A percentile compares a stretch with the other conserved stretches of the same genome.
phyloP scores from a whole-genome alignment of 1,139 yeast species.

The Yamadazyma mexicana region DNA sequence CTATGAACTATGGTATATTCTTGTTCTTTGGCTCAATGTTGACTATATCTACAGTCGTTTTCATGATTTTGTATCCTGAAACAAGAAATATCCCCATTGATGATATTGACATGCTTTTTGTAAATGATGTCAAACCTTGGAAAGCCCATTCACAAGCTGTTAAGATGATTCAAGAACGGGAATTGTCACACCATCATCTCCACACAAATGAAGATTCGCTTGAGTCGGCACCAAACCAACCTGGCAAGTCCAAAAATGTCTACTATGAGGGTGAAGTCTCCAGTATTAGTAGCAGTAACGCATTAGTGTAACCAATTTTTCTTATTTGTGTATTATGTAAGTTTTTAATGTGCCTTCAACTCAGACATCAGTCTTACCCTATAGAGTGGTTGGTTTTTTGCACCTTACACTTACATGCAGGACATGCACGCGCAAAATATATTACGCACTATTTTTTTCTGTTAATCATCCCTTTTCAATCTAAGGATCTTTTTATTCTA shows the following conservation, averaged over 20 bases:
- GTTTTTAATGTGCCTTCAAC: no score
- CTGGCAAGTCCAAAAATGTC: no score
- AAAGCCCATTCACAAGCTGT: slow-evolving; percentile 16
- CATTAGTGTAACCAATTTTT: no score
- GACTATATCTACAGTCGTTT: slow-evolving; percentile 31
- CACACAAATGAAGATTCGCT: no score
- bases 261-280: no score
- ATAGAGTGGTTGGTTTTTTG: no score
- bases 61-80: slow-evolving; percentile 44
- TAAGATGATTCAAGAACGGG: neutral
- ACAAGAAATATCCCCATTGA: slow-evolving; percentile 46
- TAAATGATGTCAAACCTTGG: slow-evolving; percentile 16
- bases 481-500: neutral
- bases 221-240: no score
- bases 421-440: slow-evolving; percentile 1
- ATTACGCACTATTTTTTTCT: neutral
- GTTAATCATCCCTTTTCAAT: slow-evolving; percentile 7
- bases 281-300: no score
- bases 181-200: neutral
- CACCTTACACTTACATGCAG: neutral
- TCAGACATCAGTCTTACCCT: no score
- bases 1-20: slow-evolving; percentile 45
- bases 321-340: no score
- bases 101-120: slow-evolving; percentile 42
- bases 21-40: slow-evolving; percentile 43